These are phyloP conservation scores for Globisporangium perplexum DNA, from an alignment of 352 stramenopile genomes.

Conservation along the genomic window DNA sequence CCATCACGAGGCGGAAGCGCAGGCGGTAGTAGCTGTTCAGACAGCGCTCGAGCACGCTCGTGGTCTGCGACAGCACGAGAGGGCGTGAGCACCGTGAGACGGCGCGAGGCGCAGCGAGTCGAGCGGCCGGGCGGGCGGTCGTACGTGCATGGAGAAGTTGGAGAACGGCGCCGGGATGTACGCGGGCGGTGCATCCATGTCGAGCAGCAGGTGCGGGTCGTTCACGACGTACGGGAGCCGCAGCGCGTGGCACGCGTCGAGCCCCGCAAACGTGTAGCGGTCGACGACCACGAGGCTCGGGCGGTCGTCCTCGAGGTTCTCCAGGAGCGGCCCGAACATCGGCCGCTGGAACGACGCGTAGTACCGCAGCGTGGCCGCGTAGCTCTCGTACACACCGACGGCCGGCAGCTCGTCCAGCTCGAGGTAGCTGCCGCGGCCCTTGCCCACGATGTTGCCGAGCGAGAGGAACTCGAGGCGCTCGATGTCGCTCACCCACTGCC, in stretches of 20 bases:
- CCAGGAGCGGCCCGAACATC: conserved; percentile 59
- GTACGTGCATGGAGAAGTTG: conserved; percentile 68
- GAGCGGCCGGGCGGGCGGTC: not conserved
- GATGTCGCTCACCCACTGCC: conserved; percentile 72
- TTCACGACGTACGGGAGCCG: conserved; percentile 78
- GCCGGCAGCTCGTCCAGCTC: conserved; percentile 28
- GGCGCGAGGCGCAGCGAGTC: no score
- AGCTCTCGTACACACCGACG: conserved; percentile 58
- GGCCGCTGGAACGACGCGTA: conserved; percentile 76
- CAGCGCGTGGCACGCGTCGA: conserved; percentile 59
- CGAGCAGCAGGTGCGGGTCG: conserved; percentile 70
- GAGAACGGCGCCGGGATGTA: conserved; percentile 82
- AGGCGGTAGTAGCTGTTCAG: conserved; percentile 75
- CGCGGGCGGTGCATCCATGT: conserved; percentile 78
- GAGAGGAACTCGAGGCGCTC: conserved; percentile 79
- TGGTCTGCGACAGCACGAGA: conserved; percentile 28
- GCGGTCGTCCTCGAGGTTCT: conserved; percentile 58
- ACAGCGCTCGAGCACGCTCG: conserved; percentile 72
- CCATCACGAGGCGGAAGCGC: conserved; percentile 58
- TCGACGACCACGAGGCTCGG: conserved; percentile 72
- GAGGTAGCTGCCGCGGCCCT: conserved; percentile 21
- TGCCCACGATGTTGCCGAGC: conserved; percentile 49
- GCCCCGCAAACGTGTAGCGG: conserved; percentile 76
- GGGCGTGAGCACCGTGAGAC: no score
- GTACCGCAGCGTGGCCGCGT: conserved; percentile 54